These are phyloP conservation scores for Neofusicoccum sp. DNA, from an alignment of 2,329 filamentous ascomycete species.

Conservation along the genomic window DNA sequence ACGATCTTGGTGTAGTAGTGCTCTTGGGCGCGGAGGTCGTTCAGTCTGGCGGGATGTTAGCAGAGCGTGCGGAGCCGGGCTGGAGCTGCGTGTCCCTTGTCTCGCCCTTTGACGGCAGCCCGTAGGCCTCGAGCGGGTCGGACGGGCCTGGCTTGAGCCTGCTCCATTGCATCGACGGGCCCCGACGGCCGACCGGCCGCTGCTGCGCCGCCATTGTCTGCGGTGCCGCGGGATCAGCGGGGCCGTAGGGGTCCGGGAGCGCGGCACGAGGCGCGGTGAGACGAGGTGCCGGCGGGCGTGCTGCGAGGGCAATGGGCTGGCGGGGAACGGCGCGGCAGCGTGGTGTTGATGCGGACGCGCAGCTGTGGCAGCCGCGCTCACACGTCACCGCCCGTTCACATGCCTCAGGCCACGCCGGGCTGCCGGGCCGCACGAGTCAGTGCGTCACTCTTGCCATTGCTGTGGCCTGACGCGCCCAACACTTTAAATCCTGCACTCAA, in stretches of 20 bases:
- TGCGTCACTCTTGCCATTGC: background rate
- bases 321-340: background rate
- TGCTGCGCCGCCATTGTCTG: constrained; percentile 25
- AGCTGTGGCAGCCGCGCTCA: too few relatives aligned
- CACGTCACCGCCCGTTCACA: background rate
- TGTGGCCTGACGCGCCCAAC: background rate
- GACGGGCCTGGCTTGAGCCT: constrained; percentile 70
- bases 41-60: constrained; percentile 38
- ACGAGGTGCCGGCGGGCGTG: background rate
- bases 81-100: constrained; percentile 60
- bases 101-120: constrained; percentile 89
- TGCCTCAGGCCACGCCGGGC: background rate
- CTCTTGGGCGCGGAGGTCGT: constrained; percentile 76
- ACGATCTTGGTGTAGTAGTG: constrained; percentile 85
- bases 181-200: constrained; percentile 40
- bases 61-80: background rate
- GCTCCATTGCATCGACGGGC: constrained; percentile 41
- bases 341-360: background rate
- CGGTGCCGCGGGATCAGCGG: background rate
- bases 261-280: background rate
- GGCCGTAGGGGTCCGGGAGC: background rate
- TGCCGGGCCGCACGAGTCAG: background rate
- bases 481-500: background rate
- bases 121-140: constrained; percentile 79
- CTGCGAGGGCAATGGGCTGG: background rate